Evolutionary conservation across 1,139 yeast genomes (phyloP), one percentile per base, ranked within the genome.

Genomic region (Yamadazyma diospyri): DNA sequence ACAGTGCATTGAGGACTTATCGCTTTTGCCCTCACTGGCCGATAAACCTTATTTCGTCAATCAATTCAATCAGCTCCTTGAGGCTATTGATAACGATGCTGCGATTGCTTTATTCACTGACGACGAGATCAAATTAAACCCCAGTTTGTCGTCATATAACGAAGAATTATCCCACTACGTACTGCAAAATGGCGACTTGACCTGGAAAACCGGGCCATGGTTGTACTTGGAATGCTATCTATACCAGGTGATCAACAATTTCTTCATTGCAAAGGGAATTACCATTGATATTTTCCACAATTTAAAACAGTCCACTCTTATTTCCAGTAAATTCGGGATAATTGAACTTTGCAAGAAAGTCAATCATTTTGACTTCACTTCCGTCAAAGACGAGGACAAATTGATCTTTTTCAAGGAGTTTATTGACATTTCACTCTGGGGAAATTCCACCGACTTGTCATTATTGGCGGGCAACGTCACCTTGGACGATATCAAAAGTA

Each of bases 201-300:
- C 82, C 13, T 92, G 97, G 97, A 64, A 69, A 39, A 70, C 81
- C n/a, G 95, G 92, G 1, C 96, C 95, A 13, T 92, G 99, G 99
- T 64, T 92, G 36, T 82, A 70, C 50, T 68, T 85, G 32, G 99
- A 94, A 58, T 83, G 96, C 55, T 81, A 81, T 53, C 55, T 92
- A 41, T 92, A 92, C 61, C 77, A 94, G 39, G 57, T 69, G 37
- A 63, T 88, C 36, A 42, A 81, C 50, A 45, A 61, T 23, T 52
- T 64, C 46, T 53, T 51, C 64, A 36, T 28, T 37, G 3, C 51
- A 49, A 20, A 23, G 40, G 12, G 50, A 48, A 34, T 81, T 11
- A 88, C 62, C 12, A 81, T 76, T 51, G 98, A 92, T 53, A 65
- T 87, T 25, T 92, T 89, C 53, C 74, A 74, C 37, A 55, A 62